Conservation (phyloP, 192 early-diverging fungal genomes). For the Glomus cerebriforme region DNA sequence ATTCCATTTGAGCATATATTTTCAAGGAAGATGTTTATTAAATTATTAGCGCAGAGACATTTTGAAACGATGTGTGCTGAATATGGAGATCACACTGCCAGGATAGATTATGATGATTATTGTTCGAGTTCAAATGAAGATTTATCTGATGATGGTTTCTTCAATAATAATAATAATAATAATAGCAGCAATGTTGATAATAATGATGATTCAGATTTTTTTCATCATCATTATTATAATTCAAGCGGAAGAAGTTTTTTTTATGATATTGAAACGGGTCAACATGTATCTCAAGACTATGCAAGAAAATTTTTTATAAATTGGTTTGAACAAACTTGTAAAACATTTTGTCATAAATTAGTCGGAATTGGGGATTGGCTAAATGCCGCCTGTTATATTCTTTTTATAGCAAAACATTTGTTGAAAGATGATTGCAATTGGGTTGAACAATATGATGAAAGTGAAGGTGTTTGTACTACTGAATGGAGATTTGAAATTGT, state of each 20-base stretch:
- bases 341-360: background rate
- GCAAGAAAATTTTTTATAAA: conserved; percentile 1
- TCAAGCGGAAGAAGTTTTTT: background rate
- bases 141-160: background rate
- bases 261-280: conserved; percentile 2
- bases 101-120: conserved; percentile 10
- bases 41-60: background rate
- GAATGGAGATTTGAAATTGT: conserved; percentile 8
- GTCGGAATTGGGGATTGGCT: background rate
- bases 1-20: conserved; percentile 1
- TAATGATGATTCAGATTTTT: background rate
- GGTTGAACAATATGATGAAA: conserved; percentile 7
- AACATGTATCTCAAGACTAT: conserved; percentile 2
- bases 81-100: conserved; percentile 9
- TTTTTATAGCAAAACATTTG: background rate
- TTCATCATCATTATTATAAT: background rate
- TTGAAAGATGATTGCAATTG: conserved; percentile 5
- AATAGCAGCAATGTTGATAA: background rate
- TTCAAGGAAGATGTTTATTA: conserved; percentile 7
- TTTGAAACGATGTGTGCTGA: conserved; percentile 1
- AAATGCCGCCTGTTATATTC: background rate
- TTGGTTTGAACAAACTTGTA: conserved; percentile 10
- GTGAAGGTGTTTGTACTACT: conserved; percentile 2
- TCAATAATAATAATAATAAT: background rate
- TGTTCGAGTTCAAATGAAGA: conserved; percentile 15